Percentiles rank a stretch among this genome's conserved stretches.
Conservation (phyloP, 2,329 filamentous ascomycete species). For the Fusarium oligoseptatum region DNA sequence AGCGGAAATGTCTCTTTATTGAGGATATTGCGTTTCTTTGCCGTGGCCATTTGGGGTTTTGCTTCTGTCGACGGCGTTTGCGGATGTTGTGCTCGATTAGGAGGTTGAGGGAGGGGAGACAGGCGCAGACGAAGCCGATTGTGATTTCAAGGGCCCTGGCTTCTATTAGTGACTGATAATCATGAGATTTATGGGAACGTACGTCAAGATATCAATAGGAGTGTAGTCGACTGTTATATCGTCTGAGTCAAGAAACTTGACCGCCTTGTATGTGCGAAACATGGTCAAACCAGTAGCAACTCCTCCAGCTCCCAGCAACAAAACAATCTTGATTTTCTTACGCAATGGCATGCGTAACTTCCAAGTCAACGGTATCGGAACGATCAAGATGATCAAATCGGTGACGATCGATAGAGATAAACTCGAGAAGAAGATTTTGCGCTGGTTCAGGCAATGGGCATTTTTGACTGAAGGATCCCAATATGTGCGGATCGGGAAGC, state of each 20-base stretch:
- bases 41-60: not conserved
- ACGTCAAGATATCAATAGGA: slow-evolving; percentile 35
- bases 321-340: slow-evolving; percentile 40
- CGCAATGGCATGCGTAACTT: slow-evolving; percentile 26
- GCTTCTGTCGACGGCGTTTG: slow-evolving; percentile 15
- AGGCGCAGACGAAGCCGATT: slow-evolving; percentile 42
- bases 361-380: slow-evolving; percentile 38
- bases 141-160: slow-evolving; percentile 32
- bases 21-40: not conserved
- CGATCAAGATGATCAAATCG: slow-evolving; percentile 35
- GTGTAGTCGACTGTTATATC: slow-evolving; percentile 39
- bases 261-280: slow-evolving; percentile 19
- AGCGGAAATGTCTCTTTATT: slow-evolving; percentile 29
- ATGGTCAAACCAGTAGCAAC: slow-evolving; percentile 39
- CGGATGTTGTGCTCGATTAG: slow-evolving; percentile 32
- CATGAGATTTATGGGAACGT: slow-evolving; percentile 6
- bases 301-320: slow-evolving; percentile 37
- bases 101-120: slow-evolving; percentile 38
- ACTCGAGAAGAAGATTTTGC: slow-evolving; percentile 42
- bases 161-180: not conserved
- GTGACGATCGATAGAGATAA: slow-evolving; percentile 32
- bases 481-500: slow-evolving; percentile 56
- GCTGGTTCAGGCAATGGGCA: slow-evolving; percentile 53
- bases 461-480: slow-evolving; percentile 50
- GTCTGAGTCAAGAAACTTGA: slow-evolving; percentile 31